Conservation (phyloP, 306 rosid genomes). For the Vigna angularis region DNA sequence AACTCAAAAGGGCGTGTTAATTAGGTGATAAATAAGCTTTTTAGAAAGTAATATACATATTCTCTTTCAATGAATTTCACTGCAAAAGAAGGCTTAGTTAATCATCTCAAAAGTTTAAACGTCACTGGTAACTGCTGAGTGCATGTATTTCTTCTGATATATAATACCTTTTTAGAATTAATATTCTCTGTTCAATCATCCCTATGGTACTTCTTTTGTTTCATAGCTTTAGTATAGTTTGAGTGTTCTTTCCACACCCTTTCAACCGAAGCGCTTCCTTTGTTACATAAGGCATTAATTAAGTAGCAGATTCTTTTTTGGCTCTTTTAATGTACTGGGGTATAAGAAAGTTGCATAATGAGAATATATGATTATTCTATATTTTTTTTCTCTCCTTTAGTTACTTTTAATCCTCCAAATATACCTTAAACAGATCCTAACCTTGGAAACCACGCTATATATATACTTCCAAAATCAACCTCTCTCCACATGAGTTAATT, state of each 20-base stretch:
- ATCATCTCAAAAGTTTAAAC: slow-evolving; percentile 38
- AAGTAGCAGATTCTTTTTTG: slow-evolving; percentile 48
- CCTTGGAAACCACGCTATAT: slow-evolving; percentile 60
- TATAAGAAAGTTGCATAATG: slow-evolving; percentile 40
- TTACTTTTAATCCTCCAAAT: slow-evolving; percentile 28
- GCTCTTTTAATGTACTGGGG: slow-evolving; percentile 52
- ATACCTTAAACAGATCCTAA: slow-evolving; percentile 44
- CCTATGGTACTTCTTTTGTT: slow-evolving; percentile 25
- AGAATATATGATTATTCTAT: slow-evolving; percentile 29
- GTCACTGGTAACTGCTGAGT: slow-evolving; percentile 22
- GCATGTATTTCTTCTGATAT: slow-evolving; percentile 21
- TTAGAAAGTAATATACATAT: slow-evolving; percentile 30
- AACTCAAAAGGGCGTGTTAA: slow-evolving; percentile 38
- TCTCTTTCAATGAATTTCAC: slow-evolving; percentile 47
- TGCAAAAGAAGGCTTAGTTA: slow-evolving; percentile 35
- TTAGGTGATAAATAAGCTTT: slow-evolving; percentile 46
- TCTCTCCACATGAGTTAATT: background rate
- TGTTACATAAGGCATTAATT: slow-evolving; percentile 28
- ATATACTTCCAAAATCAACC: slow-evolving; percentile 44
- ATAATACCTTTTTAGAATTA: background rate
- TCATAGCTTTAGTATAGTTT: slow-evolving; percentile 37
- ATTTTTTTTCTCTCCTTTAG: background rate
- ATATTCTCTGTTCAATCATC: slow-evolving; percentile 32
- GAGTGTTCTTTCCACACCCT: slow-evolving; percentile 38
- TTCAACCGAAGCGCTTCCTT: slow-evolving; percentile 46